Base-by-base conservation (phyloP, 306 rosid species). In the Parietaria judaica region DNA sequence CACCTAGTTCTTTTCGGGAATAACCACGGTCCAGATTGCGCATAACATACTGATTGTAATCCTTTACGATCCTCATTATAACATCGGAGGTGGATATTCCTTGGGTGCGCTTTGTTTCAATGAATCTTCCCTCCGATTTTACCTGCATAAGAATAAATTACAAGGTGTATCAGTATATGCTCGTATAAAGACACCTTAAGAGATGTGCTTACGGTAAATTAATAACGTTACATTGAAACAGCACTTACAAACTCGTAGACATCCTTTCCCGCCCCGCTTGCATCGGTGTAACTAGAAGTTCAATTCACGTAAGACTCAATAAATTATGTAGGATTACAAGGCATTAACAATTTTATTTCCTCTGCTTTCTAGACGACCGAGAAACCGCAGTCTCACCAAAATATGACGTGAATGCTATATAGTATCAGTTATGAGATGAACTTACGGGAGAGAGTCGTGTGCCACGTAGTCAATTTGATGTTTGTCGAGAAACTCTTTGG, bases 361-460 rank as follows among this genome's bases (percentile, higher is more conserved):
- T 4, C 63, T 10, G 15, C 8, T 4, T 49, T 49, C 15, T 49
- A 49, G 15, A n/a, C 0, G 45, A 41, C 9, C 7, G 9, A 8
- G 45, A 41, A 41, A 41, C 31, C 31, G 31, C 31, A 23, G 31
- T 23, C 14, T 17, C 9, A 53, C 31, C 9, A 12, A 9, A 17
- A 53, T 15, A 15, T 23, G 3, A 15, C 7, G 11, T 14, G 6
- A 3, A 51, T 51, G 7, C 16, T 15, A 16, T 23, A 23, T 23
- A 23, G n/a, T n/a, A 14, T 51, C 36, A 52, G 3, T 53, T 53
- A 17, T 15, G 10, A 17, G 56, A 2, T 53, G 61, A 74, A 68
- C 96, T 83, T 84, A 92, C 96, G 96, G 98, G 63, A 92, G 98
- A 77, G 95, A 72, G 66, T 92, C 96, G 75, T 92, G 98, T 60